These are phyloP conservation scores for Hypoxylon sp. DNA, from an alignment of 2,329 filamentous ascomycete genomes.

Conservation along the genomic window DNA sequence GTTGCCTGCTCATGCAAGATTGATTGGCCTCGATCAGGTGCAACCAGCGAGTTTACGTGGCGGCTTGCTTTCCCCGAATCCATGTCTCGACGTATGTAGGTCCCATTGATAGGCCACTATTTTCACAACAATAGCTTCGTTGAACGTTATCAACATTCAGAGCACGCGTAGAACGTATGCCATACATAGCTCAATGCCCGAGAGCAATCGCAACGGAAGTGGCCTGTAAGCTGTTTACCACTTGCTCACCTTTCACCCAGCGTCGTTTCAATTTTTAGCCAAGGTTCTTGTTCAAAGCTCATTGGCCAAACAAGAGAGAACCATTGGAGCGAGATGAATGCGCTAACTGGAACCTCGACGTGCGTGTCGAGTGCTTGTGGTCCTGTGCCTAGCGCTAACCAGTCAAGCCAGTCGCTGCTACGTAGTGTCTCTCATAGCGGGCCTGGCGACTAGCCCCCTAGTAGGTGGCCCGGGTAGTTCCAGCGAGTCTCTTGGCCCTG, in stretches of 20 bases:
- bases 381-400: constrained; percentile 28
- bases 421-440: constrained; percentile 23
- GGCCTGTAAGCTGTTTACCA: constrained; percentile 18
- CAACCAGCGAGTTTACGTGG: constrained; percentile 25
- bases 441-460: constrained; percentile 31
- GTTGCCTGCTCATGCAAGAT: constrained; percentile 35
- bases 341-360: constrained; percentile 39
- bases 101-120: constrained; percentile 33
- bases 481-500: constrained; percentile 40
- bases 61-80: constrained; percentile 33
- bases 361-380: constrained; percentile 26
- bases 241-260: constrained; percentile 31
- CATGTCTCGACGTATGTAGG: constrained; percentile 36
- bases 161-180: constrained; percentile 22
- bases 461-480: constrained; percentile 31
- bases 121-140: constrained; percentile 20
- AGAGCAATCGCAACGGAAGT: constrained; percentile 23
- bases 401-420: constrained; percentile 7
- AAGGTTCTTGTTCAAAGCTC: constrained; percentile 5
- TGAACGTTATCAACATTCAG: constrained; percentile 12
- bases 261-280: constrained; percentile 35
- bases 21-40: constrained; percentile 41
- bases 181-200: neutral
- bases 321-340: constrained; percentile 27
- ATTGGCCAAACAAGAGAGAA: constrained; percentile 26